Evolutionary conservation across 2,329 filamentous ascomycete species (phyloP), one percentile per base, ranked within the genome.

Genomic region (Metarhizium guizhouense): DNA sequence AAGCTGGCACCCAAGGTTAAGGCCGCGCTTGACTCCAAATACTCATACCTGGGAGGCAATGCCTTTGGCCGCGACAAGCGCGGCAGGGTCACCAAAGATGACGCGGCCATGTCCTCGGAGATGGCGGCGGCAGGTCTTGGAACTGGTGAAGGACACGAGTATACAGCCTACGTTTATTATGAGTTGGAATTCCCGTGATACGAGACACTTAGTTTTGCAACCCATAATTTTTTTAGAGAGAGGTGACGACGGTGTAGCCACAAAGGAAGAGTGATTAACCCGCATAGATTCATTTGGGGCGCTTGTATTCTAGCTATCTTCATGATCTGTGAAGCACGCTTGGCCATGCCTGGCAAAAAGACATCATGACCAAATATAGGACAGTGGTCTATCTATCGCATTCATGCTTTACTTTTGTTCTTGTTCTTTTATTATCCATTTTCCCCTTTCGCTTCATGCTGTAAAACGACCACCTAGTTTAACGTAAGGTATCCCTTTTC

Each of bases 111-210:
- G 66, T 85, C 88, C 47, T 87, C 85, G 42, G 93, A 97, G 63
- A 88, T 96, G 81, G 89, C 90, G 45, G 86, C 87, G 3, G 86
- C 86, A 4, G 87, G 84, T 30, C 70, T 86, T 52, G 79, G 77
- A 29, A 81, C 82, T 47, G 84, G 83, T 18, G 88, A 91, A 57
- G 86, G 85, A 54, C 79, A 82, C 63, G 91, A 96, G 70, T 99
- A 97, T 76, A 94, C 90, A 58, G 87, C 94, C 45, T 99, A 95
- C 73, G 94, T 97, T 68, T 96, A 92, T 77, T 99, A 97, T 74
- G 90, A 96, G 69, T 88, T 97, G 68, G 89, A 94, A 68, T 84
- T 97, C 56, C 77, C 78, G 52, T 70, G 58, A 67, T 30, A 51
- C 54, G 36, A 51, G n/a, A 43, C 20, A 32, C 32, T 32, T 18